These are phyloP conservation scores for Trichoderma asperellum DNA, from an alignment of 2,329 filamentous ascomycete species.

Conservation along the genomic window DNA sequence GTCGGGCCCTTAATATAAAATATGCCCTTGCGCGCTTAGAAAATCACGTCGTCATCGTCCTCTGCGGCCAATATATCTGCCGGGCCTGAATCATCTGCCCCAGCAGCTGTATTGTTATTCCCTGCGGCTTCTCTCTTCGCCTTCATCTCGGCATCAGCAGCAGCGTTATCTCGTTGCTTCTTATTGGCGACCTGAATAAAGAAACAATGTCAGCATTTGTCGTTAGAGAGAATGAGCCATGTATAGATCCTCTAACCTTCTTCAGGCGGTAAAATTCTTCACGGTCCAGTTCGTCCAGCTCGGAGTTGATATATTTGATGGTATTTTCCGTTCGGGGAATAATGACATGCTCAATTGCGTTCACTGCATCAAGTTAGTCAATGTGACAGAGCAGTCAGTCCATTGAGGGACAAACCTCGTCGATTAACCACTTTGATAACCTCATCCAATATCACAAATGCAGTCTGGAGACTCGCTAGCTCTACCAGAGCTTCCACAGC, in stretches of 20 bases:
- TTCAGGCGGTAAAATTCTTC: constrained; percentile 98
- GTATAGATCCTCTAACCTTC: constrained; percentile 56
- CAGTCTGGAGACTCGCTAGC: constrained; percentile 91
- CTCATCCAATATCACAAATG: constrained; percentile 96
- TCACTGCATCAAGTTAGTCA: constrained; percentile 60
- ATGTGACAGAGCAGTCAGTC: constrained; percentile 31
- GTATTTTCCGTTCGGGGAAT: constrained; percentile 98
- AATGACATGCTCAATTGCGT: constrained; percentile 95
- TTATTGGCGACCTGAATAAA: constrained; percentile 69
- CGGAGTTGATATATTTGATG: constrained; percentile 99
- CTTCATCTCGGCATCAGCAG: constrained; percentile 74
- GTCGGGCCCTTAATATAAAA: background rate
- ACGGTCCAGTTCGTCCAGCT: constrained; percentile 94
- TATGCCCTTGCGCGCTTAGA: constrained; percentile 52
- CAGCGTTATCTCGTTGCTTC: constrained; percentile 77
- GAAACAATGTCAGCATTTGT: background rate
- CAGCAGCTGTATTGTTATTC: constrained; percentile 42
- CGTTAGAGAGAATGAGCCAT: background rate
- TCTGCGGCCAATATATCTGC: constrained; percentile 73
- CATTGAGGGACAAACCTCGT: constrained; percentile 62
- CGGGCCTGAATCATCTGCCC: constrained; percentile 45
- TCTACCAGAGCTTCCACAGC: constrained; percentile 96
- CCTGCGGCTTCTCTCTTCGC: constrained; percentile 64
- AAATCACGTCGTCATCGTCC: constrained; percentile 86
- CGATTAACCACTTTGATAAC: constrained; percentile 99